Base-by-base conservation (phyloP, 1,284 basidiomycete species). In the Pseudozyma sp. region DNA sequence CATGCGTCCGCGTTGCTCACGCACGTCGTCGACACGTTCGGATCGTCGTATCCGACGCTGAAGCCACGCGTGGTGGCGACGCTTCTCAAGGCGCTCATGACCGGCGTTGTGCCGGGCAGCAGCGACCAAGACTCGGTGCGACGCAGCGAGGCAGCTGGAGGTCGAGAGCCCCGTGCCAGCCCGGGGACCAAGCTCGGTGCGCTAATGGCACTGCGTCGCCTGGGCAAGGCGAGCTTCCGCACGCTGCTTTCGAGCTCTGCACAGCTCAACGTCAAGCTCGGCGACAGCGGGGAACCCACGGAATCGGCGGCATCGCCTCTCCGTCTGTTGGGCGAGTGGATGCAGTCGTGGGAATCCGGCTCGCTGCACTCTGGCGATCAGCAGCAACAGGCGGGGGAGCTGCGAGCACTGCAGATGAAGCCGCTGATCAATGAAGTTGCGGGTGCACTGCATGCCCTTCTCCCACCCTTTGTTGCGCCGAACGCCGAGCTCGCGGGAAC, bases 1-100 rank as follows among this genome's bases (percentile, higher is more conserved):
- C 75, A 80, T 33, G 77, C 78, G 1, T 67, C 94, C 2, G 91
- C 94, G 61, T 92, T 88, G 90, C 75, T 93, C 87, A 11, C 89
- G 88, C 81, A 90, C 90, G 77, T 93, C 88, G n/a, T 93, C 89
- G 46, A 92, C 88, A 82, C 85, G 6, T 88, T 87, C 68, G 84
- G 85, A 0, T 68, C 81, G n/a, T 83, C 85, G 1, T 96, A 95
- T 81, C 92, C 93, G 0, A 92, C 92, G 0, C 88, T 95, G 16
- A 90, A 91, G 7, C 91, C 92, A 34, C 91, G 96, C 9, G 91
- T 98, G 50, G 92, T 95, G 86, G 94, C 96, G 80, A 97, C 96
- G 0, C 88, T 99, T 7, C 88, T 95, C 7, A 88, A 94, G 13
- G 94, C 94, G 0, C 89, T 98, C 5, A 88, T 93, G 56, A 90